Conservation (phyloP, 2,329 filamentous ascomycete genomes). For the Xylariaceae sp. region DNA sequence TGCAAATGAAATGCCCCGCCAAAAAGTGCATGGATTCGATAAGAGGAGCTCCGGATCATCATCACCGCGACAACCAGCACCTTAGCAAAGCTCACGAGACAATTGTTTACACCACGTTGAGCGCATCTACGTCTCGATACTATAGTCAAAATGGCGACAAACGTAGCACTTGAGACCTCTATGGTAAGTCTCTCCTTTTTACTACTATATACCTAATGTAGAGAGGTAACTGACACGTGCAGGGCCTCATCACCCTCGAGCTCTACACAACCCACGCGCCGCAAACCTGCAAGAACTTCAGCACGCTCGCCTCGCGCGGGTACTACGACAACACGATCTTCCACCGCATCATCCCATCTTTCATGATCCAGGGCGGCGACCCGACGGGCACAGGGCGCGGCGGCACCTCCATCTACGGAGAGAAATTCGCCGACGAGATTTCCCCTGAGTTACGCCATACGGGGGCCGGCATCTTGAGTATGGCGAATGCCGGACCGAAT, state of each 20-base stretch:
- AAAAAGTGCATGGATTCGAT: slow-evolving; percentile 9
- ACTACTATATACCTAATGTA: background rate
- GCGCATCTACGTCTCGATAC: background rate
- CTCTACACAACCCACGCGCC: slow-evolving; percentile 88
- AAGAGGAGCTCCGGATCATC: slow-evolving; percentile 2
- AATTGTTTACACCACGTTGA: background rate
- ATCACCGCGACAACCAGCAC: background rate
- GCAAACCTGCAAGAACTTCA: slow-evolving; percentile 83
- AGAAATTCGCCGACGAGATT: slow-evolving; percentile 93
- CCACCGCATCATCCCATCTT: slow-evolving; percentile 91
- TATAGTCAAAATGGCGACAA: slow-evolving; percentile 59
- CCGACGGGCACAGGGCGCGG: slow-evolving; percentile 90
- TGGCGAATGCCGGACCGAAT: slow-evolving; percentile 91
- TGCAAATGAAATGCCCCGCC: slow-evolving; percentile 13
- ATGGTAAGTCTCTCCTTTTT: slow-evolving; percentile 53
- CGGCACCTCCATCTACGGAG: slow-evolving; percentile 83
- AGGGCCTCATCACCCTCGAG: slow-evolving; percentile 83
- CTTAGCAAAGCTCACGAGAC: background rate
- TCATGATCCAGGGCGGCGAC: slow-evolving; percentile 95
- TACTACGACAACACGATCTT: slow-evolving; percentile 87
- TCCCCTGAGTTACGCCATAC: slow-evolving; percentile 74
- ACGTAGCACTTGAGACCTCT: slow-evolving; percentile 75
- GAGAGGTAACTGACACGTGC: background rate
- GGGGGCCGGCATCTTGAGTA: slow-evolving; percentile 86
- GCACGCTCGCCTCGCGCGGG: slow-evolving; percentile 68